Conservation (phyloP, 2,329 filamentous ascomycete genomes). For the Thyridium curvatum region DNA sequence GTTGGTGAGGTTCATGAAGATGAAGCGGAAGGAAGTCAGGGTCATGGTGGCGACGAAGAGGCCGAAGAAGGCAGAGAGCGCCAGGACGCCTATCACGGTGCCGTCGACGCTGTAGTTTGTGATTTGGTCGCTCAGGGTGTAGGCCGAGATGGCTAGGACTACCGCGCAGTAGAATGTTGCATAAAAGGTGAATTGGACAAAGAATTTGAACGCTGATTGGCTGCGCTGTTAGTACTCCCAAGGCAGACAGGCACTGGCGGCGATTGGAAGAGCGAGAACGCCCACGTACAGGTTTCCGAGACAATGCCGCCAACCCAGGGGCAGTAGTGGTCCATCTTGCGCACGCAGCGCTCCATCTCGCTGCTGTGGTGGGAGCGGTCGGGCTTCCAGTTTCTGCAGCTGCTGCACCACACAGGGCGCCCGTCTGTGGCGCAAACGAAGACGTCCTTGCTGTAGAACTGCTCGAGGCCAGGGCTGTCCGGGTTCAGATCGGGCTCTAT, state of each 20-base stretch:
- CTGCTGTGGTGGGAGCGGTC: constrained; percentile 84
- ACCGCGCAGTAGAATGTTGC: constrained; percentile 61
- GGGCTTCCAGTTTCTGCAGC: constrained; percentile 81
- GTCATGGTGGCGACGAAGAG: constrained; percentile 80
- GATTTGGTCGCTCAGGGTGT: constrained; percentile 53
- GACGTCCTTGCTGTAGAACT: constrained; percentile 75
- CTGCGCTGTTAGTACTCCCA: too few relatives aligned
- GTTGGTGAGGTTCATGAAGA: constrained; percentile 71
- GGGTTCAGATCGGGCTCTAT: constrained; percentile 36
- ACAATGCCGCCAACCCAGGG: constrained; percentile 96
- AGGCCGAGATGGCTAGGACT: constrained; percentile 55
- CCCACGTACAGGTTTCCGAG: constrained; percentile 61
- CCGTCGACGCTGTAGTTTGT: constrained; percentile 38
- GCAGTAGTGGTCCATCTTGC: constrained; percentile 93
- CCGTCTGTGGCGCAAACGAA: constrained; percentile 83
- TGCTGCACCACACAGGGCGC: constrained; percentile 78
- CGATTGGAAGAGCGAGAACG: too few relatives aligned
- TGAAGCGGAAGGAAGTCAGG: constrained; percentile 62
- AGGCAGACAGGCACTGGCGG: constrained; percentile 14
- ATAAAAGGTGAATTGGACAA: constrained; percentile 80
- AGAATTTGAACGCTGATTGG: constrained; percentile 72
- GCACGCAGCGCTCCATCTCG: constrained; percentile 73
- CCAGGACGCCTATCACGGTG: constrained; percentile 61
- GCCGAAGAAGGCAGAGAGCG: constrained; percentile 63
- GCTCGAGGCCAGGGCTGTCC: constrained; percentile 64